A percentile compares a stretch with the other conserved stretches of the same genome.
Evolutionary conservation across 129 eudicot genomes (phyloP).

Genomic region (Oenanthe sinensis): DNA sequence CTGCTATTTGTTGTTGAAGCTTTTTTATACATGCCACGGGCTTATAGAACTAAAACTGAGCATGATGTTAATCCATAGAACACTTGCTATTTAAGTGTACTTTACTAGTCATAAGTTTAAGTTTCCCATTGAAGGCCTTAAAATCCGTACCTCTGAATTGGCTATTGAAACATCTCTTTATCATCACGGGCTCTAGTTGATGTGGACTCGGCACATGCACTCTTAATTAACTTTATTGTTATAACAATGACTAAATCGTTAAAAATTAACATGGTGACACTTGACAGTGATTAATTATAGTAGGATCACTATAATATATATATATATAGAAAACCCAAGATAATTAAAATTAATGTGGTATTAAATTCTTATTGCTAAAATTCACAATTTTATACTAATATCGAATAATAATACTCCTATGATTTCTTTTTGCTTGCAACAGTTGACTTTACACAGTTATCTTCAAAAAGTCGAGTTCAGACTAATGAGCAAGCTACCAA

Average conservation of each 20-base stretch:
- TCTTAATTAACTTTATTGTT: no score
- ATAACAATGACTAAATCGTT: no score
- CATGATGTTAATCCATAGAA: not conserved
- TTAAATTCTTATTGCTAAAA: no score
- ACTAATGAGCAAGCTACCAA: not conserved
- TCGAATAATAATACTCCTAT: not conserved
- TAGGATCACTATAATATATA: not conserved
- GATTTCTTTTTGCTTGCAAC: not conserved
- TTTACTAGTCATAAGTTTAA: not conserved
- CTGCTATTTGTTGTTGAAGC: constrained; percentile 6
- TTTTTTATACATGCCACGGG: not conserved
- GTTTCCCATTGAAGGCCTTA: not conserved
- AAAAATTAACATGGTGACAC: no score
- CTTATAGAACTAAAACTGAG: not conserved
- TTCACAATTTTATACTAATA: not conserved
- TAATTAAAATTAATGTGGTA: not conserved
- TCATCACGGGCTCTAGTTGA: not conserved
- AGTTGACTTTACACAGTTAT: not conserved
- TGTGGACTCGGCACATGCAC: no score
- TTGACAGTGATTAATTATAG: not conserved
- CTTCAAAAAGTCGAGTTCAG: not conserved
- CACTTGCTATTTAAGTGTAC: not conserved
- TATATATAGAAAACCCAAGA: not conserved
- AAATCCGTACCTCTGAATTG: not conserved
- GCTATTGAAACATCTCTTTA: not conserved